Conservation (phyloP, 768 basidiomycete species). For the Grammothele lineata region DNA sequence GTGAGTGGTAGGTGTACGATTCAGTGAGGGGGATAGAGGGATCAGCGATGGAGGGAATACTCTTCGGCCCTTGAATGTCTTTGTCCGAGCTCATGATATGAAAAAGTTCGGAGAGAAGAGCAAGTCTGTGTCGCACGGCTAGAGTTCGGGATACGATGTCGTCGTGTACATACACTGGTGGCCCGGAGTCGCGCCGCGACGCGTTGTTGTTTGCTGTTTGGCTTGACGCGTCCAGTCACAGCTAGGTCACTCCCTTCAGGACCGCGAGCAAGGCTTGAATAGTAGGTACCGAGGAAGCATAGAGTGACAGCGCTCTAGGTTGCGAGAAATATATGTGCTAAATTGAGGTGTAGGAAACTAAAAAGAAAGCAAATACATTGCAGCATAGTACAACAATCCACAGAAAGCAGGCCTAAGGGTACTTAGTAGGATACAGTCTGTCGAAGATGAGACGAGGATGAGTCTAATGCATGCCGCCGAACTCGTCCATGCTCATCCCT, state of each 20-base stretch:
- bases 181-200: not conserved
- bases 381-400: no score
- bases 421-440: no score
- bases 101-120: not conserved
- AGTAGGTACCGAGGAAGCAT: no score
- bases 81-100: not conserved
- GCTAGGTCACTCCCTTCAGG: no score
- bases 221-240: no score
- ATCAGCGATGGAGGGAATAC: slow-evolving; percentile 54
- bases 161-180: not conserved
- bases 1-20: slow-evolving; percentile 79
- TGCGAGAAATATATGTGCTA: no score
- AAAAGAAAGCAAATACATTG: no score
- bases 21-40: slow-evolving; percentile 54
- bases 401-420: no score
- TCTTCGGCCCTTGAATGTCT: not conserved
- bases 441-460: no score
- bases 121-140: not conserved
- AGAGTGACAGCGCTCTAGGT: no score
- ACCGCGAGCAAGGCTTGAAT: no score
- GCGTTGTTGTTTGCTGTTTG: slow-evolving; percentile 3
- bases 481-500: slow-evolving; percentile 26
- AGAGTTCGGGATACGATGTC: not conserved
- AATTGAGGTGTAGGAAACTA: no score
- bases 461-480: slow-evolving; percentile 20